Percentiles rank a stretch among this genome's conserved stretches.
These are phyloP conservation scores for Fusarium sterilihyphosum DNA, from an alignment of 2,329 filamentous ascomycete species.

Conservation along the genomic window DNA sequence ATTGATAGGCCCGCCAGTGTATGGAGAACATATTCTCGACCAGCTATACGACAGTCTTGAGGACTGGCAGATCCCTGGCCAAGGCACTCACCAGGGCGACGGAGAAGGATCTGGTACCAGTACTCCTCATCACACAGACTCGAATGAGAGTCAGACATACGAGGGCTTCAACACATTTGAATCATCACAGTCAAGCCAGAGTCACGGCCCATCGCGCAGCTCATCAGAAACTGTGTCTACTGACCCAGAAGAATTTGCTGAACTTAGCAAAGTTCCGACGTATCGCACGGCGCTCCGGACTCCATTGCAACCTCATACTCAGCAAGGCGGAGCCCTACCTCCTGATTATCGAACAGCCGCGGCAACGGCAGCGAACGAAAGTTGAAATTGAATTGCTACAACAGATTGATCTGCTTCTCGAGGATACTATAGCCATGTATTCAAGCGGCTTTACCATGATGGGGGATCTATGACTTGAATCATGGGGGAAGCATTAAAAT, in stretches of 20 bases:
- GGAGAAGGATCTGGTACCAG: conserved; percentile 61
- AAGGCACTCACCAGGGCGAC: conserved; percentile 63
- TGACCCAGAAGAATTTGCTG: conserved; percentile 68
- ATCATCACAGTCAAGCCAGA: neutral
- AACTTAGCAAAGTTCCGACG: conserved; percentile 77
- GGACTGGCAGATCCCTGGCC: conserved; percentile 77
- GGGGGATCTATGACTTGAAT: neutral
- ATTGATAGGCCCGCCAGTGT: conserved; percentile 82
- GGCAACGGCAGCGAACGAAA: neutral
- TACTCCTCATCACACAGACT: conserved; percentile 42
- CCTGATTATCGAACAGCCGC: conserved; percentile 69
- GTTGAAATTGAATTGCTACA: neutral
- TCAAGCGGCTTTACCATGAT: too few species aligned
- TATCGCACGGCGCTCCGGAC: conserved; percentile 78
- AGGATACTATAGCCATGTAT: too few species aligned
- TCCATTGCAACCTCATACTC: conserved; percentile 62
- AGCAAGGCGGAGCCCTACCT: conserved; percentile 59
- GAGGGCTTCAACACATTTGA: neutral
- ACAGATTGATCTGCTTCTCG: rapidly evolving
- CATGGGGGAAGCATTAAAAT: neutral
- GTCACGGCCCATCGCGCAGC: conserved; percentile 54
- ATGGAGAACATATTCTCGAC: conserved; percentile 91
- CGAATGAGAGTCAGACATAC: conserved; percentile 59
- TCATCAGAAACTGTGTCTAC: conserved; percentile 63
- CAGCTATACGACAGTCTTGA: conserved; percentile 89